phyloP scores from a whole-genome alignment of 257 asterid genomes.

The Solanum habrochaites region DNA sequence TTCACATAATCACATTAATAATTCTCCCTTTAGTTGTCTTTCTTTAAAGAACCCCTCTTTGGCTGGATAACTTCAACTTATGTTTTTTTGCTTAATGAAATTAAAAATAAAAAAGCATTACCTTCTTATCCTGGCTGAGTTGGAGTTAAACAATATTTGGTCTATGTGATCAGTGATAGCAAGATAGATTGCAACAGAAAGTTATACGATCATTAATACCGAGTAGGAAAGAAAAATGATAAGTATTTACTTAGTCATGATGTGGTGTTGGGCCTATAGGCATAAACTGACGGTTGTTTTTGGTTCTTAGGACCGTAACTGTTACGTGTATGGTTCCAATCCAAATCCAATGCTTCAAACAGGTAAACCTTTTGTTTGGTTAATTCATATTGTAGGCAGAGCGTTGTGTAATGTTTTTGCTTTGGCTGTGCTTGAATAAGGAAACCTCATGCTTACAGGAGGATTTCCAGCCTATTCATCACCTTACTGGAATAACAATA shows the following conservation, averaged over 20 bases:
- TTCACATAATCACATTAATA: not conserved
- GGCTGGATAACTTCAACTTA: not conserved
- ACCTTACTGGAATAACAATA: conserved; percentile 54
- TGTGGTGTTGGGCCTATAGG: not conserved
- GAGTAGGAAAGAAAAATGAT: not conserved
- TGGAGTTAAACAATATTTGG: not conserved
- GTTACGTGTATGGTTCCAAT: conserved; percentile 73
- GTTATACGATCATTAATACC: not conserved
- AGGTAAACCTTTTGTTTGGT: conserved; percentile 27
- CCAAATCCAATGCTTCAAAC: conserved; percentile 45
- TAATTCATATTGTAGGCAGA: not conserved
- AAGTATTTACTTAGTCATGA: not conserved
- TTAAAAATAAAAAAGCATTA: not conserved
- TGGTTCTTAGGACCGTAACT: conserved; percentile 18
- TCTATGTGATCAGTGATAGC: not conserved
- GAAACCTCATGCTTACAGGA: conserved; percentile 45
- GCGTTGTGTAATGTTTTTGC: not conserved
- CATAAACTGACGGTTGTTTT: not conserved
- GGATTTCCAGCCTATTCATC: conserved; percentile 52
- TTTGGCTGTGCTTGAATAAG: conserved; percentile 7
- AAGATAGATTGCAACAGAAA: not conserved
- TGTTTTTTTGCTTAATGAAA: not conserved
- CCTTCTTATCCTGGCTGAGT: not conserved
- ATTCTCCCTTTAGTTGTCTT: not conserved
- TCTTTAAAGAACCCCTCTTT: not conserved